Base-by-base conservation (phyloP, 2,329 filamentous ascomycete genomes). In the Xylariaceae sp. region DNA sequence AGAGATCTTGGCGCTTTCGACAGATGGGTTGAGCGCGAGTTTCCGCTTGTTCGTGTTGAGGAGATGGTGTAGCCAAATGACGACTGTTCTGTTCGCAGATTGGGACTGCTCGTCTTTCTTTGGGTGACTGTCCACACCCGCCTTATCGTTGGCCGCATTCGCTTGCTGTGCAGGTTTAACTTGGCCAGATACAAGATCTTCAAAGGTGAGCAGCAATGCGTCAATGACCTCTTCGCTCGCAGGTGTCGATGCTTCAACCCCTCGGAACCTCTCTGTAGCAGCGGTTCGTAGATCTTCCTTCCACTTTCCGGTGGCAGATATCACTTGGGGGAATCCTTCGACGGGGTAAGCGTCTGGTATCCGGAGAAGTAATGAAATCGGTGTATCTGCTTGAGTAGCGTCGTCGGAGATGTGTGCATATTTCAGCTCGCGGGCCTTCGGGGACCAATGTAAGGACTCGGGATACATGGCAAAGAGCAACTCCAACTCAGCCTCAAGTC, bases 31-130 rank as follows among this genome's bases (percentile, higher is more conserved):
- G 20, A 54, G 38, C 1, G 55, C 52, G 2, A 56, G 47, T 36
- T 55, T 57, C 23, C 55, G 50, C 49, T 57, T 57, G 39, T 54
- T 55, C 3, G 50, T 57, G 35, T 56, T 56, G 27, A 57, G 55
- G 7, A 57, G 55, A 21, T 57, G 55, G 29, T 57, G 54, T 2
- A 57, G 48, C 55, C 55, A 57, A 3, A 57, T 51, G 14, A 57
- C 41, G 8, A 55, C 52, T 3, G 55, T 55, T 34, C 45, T 53
- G 25, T 50, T 41, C 19, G 25, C 14, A 11, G n/a, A n/a, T 27
- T 41, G 22, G 11, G 42, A 29, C 12, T 8, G 10, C 12, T 29
- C 4, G 16, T 33, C 25, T 5, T 22, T 22, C 3, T 19, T 6
- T 12, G 17, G 7, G 4, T 22, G 25, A 8, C 5, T 23, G 21